Conservation (phyloP, 352 stramenopile genomes). For the Saprolegnia parasitica region DNA sequence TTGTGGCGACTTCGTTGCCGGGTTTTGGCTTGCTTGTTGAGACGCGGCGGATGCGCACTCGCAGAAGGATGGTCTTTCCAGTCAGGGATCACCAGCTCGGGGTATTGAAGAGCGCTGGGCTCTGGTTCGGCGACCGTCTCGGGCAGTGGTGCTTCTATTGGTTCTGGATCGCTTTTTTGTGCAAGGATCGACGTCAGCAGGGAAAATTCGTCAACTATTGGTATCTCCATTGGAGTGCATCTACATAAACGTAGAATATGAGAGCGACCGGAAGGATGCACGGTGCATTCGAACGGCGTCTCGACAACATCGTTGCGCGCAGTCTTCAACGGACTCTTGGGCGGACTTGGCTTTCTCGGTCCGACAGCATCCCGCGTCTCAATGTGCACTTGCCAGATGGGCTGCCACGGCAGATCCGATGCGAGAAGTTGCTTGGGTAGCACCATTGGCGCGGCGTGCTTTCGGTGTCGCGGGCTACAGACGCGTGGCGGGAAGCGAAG, state of each 20-base stretch:
- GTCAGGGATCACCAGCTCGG: too few species aligned
- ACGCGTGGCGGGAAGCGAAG: neutral
- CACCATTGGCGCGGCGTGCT: neutral
- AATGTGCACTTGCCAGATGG: conserved; percentile 9
- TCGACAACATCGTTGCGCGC: neutral
- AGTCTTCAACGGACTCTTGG: neutral
- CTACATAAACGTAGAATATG: neutral
- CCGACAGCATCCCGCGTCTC: too few species aligned
- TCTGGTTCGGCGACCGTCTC: too few species aligned
- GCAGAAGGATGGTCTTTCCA: too few species aligned
- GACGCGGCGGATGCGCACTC: too few species aligned
- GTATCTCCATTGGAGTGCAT: neutral
- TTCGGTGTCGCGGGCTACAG: neutral
- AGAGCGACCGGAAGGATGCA: neutral
- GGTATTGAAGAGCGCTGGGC: too few species aligned
- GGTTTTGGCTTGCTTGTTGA: too few species aligned
- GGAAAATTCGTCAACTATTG: neutral
- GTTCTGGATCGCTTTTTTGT: neutral
- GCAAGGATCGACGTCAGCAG: conserved; percentile 11
- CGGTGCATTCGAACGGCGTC: neutral
- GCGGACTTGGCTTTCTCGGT: too few species aligned
- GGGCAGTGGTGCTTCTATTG: too few species aligned
- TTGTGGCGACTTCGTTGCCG: conserved; percentile 1
- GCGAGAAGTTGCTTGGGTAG: conserved; percentile 10
- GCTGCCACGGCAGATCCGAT: conserved; percentile 23